phyloP scores from a whole-genome alignment of 2,329 filamentous ascomycete species.

The Biscogniauxia marginata region DNA sequence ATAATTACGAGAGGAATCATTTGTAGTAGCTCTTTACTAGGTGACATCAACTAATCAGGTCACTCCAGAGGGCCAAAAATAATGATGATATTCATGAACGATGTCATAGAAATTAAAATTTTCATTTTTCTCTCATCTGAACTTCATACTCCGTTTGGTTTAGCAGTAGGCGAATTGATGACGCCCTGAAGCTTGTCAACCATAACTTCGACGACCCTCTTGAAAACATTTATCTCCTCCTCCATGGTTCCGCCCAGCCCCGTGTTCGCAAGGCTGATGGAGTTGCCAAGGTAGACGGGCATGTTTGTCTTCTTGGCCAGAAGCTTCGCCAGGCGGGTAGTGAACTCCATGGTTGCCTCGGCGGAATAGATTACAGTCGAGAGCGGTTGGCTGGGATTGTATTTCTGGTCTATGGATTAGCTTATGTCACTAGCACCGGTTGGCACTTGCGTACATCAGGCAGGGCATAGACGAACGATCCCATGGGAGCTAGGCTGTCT shows the following conservation, averaged over 20 bases:
- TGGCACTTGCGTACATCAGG: constrained; percentile 65
- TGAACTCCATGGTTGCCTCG: constrained; percentile 79
- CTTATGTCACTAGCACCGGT: constrained; percentile 7
- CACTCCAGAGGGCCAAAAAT: too few species aligned
- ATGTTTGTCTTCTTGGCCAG: constrained; percentile 69
- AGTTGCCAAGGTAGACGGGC: constrained; percentile 89
- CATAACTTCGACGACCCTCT: constrained; percentile 69
- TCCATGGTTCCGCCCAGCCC: constrained; percentile 80
- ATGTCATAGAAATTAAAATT: too few species aligned
- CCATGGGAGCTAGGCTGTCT: constrained; percentile 58
- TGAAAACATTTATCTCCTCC: constrained; percentile 91
- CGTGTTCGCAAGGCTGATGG: constrained; percentile 71
- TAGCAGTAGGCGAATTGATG: constrained; percentile 11
- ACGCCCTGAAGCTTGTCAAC: constrained; percentile 49
- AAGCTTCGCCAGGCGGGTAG: constrained; percentile 79
- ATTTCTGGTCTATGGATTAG: constrained; percentile 38
- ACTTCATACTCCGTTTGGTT: neutral
- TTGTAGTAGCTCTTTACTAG: too few species aligned
- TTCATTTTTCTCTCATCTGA: neutral
- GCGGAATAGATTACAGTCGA: constrained; percentile 77
- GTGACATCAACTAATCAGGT: too few species aligned
- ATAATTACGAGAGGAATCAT: too few species aligned
- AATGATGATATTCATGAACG: too few species aligned
- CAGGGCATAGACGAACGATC: constrained; percentile 91
- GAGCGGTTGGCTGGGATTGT: constrained; percentile 60